Evolutionary conservation across 768 basidiomycete genomes (phyloP), one percentile per base, ranked within the genome.

Genomic region (Auricularia auricula-judae): DNA sequence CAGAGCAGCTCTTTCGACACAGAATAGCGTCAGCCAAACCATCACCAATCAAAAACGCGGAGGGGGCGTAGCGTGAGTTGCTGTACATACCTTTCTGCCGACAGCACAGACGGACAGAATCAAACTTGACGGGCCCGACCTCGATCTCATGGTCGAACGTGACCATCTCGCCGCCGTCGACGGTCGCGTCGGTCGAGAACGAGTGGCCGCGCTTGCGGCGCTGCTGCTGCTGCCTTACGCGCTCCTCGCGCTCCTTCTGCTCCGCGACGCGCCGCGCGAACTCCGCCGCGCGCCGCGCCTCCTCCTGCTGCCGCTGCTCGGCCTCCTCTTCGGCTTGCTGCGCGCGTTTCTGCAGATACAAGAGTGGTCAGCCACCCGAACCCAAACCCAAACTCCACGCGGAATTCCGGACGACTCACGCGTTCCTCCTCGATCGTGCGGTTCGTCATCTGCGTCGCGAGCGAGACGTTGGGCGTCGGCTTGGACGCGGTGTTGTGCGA

Each of bases 401-500:
- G 65, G 34, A 65, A 56, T 8, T n/a, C 61, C 63, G 3, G 47
- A 42, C 61, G 42, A 71, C 81, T 62, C 62, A 87, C 89, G 68
- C 77, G 78, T 69, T 90, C 86, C 72, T 87, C 85, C 61, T 89
- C 86, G 66, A 78, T 75, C 0, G 89, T 89, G 36, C 91, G 82
- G 67, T 80, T 82, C 58, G 78, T 86, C 91, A 93, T 92, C 72
- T 92, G 82, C 3, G 83, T 78, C 11, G 91, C 91, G 3, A 93
- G 79, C 0, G 91, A 93, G 35, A 59, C 29, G 16, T 86, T 87
- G 12, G 78, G 76, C 7, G 78, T 80, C 72, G 89, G 86, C 5
- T 78, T 76, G 2, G 81, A 80, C 1, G 85, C 86, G 23, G 75
- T 75, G 58, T 89, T 76, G 65, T 86, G 81, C 33, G 76, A 75